These are phyloP conservation scores for Fragilariopsis cylindrus DNA, from an alignment of 108 stramenopile genomes.

Conservation along the genomic window DNA sequence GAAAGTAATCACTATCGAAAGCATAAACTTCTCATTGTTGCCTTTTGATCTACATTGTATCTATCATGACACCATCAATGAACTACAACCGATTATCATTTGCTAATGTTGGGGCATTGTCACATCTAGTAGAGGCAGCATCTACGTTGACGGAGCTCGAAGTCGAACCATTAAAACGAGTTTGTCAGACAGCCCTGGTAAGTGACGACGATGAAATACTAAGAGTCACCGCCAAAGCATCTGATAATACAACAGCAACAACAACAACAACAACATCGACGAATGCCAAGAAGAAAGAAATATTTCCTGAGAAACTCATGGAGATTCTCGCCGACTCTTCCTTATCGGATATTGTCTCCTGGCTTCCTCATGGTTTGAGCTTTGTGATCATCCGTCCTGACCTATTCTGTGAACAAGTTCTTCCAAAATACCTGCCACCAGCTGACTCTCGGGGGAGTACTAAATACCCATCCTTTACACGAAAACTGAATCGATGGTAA, in stretches of 20 bases:
- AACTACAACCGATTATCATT: slow-evolving; percentile 1
- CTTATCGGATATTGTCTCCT: slow-evolving; percentile 63
- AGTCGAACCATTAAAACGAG: slow-evolving; percentile 13
- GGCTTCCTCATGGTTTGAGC: slow-evolving; percentile 78
- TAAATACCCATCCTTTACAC: slow-evolving; percentile 79
- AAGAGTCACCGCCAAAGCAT: slow-evolving; percentile 2
- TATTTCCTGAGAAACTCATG: slow-evolving; percentile 72
- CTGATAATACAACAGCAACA: slow-evolving; percentile 15
- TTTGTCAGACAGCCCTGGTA: slow-evolving; percentile 2
- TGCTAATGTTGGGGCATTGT: slow-evolving; percentile 29
- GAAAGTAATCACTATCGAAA: too few relatives aligned
- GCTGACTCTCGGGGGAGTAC: slow-evolving; percentile 50
- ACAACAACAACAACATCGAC: not conserved
- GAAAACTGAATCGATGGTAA: slow-evolving; percentile 83
- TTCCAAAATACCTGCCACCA: slow-evolving; percentile 72
- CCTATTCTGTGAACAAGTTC: slow-evolving; percentile 61
- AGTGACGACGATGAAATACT: slow-evolving; percentile 18
- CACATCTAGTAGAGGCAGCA: slow-evolving; percentile 62
- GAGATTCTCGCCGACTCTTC: slow-evolving; percentile 59
- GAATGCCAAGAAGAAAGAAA: slow-evolving; percentile 42
- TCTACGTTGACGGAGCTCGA: slow-evolving; percentile 55
- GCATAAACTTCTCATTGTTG: too few relatives aligned
- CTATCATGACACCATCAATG: slow-evolving; percentile 5
- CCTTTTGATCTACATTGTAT: too few relatives aligned
- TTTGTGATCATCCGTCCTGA: slow-evolving; percentile 83